Conservation (phyloP, 116 monocot genomes). For the Dioscorea cayenensis region DNA sequence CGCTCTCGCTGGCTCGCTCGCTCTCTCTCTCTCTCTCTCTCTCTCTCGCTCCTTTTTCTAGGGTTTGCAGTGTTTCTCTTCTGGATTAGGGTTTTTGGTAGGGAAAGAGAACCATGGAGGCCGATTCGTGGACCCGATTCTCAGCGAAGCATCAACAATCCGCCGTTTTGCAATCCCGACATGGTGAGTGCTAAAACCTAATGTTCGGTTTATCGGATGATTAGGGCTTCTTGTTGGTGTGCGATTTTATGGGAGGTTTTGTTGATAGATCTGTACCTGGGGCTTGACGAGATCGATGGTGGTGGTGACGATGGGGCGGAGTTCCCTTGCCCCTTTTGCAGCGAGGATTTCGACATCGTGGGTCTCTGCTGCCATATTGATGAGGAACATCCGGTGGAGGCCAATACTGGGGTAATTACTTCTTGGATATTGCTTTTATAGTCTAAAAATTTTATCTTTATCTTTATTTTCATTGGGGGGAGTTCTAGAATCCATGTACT, state of each 20-base stretch:
- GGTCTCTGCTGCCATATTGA: conserved; percentile 90
- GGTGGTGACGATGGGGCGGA: conserved; percentile 50
- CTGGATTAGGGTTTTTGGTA: background rate
- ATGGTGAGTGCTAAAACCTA: background rate
- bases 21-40: background rate
- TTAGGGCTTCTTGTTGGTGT: background rate
- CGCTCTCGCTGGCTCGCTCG: background rate
- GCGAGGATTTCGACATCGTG: conserved; percentile 79
- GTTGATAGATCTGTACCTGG: conserved; percentile 44
- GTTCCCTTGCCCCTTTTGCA: conserved; percentile 77
- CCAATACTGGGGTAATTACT: conserved; percentile 71
- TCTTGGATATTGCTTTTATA: background rate
- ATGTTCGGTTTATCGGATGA: background rate
- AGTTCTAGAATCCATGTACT: no score
- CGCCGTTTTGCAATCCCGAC: conserved; percentile 40
- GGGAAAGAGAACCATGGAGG: conserved; percentile 25
- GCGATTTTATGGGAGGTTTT: background rate
- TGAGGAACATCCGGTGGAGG: conserved; percentile 82
- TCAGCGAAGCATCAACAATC: conserved; percentile 35
- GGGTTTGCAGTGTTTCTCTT: no score
- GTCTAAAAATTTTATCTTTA: background rate
- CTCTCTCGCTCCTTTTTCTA: background rate
- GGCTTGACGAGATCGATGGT: conserved; percentile 49
- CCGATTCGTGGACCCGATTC: conserved; percentile 41
- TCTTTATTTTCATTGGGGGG: no score